Evolutionary conservation across 1,284 basidiomycete genomes (phyloP).

Genomic region (Malassezia nana): DNA sequence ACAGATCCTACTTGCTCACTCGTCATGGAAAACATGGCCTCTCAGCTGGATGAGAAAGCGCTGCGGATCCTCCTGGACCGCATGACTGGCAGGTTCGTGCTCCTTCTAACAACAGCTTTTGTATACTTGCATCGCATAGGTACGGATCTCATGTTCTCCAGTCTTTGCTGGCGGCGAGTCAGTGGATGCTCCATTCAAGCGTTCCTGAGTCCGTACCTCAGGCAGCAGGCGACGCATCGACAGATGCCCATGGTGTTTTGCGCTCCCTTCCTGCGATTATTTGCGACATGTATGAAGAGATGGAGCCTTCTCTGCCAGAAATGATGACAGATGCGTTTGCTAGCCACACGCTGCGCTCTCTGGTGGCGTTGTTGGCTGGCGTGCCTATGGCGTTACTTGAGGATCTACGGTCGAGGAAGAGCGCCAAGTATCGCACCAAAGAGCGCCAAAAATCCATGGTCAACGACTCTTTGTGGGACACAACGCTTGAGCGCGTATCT

Average conservation of each 20-base stretch:
- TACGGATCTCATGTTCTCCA: slow-evolving; percentile 45
- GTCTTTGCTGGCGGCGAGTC: slow-evolving; percentile 22
- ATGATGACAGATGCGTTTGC: slow-evolving; percentile 13
- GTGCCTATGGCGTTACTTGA: slow-evolving; percentile 20
- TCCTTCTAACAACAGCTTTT: slow-evolving; percentile 11
- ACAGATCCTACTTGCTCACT: slow-evolving; percentile 42
- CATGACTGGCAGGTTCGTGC: slow-evolving; percentile 28
- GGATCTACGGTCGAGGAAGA: slow-evolving; percentile 27
- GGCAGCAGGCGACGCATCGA: not conserved
- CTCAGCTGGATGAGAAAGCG: slow-evolving; percentile 27
- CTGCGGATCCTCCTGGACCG: slow-evolving; percentile 40
- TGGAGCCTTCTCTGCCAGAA: slow-evolving; percentile 1
- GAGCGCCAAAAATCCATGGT: slow-evolving; percentile 18
- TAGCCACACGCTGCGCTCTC: slow-evolving; percentile 8
- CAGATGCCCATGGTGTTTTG: not conserved
- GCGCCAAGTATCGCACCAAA: slow-evolving; percentile 36
- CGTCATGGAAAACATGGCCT: slow-evolving; percentile 36
- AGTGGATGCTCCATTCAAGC: not conserved
- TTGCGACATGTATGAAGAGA: slow-evolving; percentile 9
- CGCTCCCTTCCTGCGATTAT: slow-evolving; percentile 10
- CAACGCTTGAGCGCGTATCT: slow-evolving; percentile 6
- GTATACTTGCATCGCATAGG: slow-evolving; percentile 31
- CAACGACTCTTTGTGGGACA: not conserved
- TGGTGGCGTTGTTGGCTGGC: slow-evolving; percentile 25
- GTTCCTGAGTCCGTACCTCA: not conserved